A percentile compares a stretch with the other conserved stretches of the same genome.
These are phyloP conservation scores for Crithidia expoeki DNA, from an alignment of 208 protist genomes.

Conservation along the genomic window DNA sequence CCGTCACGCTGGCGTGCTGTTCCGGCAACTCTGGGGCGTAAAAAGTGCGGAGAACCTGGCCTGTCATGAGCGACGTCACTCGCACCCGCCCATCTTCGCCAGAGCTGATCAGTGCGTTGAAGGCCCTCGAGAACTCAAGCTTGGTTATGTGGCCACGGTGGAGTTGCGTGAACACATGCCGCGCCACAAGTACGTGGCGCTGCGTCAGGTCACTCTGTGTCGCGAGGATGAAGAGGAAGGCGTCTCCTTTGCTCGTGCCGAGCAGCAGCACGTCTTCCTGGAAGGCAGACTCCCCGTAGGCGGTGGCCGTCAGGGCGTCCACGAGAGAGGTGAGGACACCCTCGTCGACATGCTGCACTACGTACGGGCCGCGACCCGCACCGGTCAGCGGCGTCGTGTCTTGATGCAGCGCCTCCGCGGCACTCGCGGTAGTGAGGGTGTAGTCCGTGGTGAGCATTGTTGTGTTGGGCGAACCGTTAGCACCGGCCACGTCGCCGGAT, in stretches of 20 bases:
- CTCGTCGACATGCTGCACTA: slow-evolving; percentile 60
- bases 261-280: slow-evolving; percentile 78
- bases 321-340: slow-evolving; percentile 67
- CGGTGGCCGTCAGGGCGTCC: slow-evolving; percentile 60
- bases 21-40: slow-evolving; percentile 30
- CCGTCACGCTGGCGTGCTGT: slow-evolving; percentile 60
- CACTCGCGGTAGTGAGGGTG: slow-evolving; percentile 41
- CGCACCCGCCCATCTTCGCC: slow-evolving; percentile 70
- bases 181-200: slow-evolving; percentile 38
- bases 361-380: slow-evolving; percentile 53
- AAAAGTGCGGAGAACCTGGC: slow-evolving; percentile 52
- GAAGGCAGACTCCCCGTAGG: slow-evolving; percentile 54
- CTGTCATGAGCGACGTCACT: slow-evolving; percentile 71
- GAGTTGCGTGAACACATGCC: slow-evolving; percentile 32
- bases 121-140: slow-evolving; percentile 60
- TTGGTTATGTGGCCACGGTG: slow-evolving; percentile 67
- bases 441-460: slow-evolving; percentile 18
- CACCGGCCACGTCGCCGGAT: too few species aligned
- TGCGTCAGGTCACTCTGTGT: slow-evolving; percentile 44
- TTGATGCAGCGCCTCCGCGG: slow-evolving; percentile 41
- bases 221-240: slow-evolving; percentile 63
- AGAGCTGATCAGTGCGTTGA: slow-evolving; percentile 65
- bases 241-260: slow-evolving; percentile 61
- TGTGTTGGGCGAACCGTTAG: neutral
- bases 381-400: slow-evolving; percentile 52